phyloP scores from a whole-genome alignment of 2,329 filamentous ascomycete species.

The Biscogniauxia marginata region DNA sequence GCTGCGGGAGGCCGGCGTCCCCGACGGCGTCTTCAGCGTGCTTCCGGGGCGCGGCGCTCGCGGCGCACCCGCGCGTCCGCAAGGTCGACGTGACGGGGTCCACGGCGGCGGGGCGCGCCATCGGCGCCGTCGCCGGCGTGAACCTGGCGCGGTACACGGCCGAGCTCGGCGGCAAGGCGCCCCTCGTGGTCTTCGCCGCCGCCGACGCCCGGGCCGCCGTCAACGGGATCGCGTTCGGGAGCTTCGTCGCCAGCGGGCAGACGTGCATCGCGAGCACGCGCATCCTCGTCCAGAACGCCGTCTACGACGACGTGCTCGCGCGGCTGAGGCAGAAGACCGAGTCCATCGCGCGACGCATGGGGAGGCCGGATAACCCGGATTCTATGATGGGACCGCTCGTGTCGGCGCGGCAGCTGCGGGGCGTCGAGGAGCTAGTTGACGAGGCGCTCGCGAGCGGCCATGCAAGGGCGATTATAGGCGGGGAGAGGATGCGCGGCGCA shows the following conservation, averaged over 20 bases:
- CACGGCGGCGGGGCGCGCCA: conserved; percentile 66
- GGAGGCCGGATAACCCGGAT: conserved; percentile 52
- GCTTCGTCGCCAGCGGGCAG: conserved; percentile 55
- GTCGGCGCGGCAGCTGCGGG: conserved; percentile 59
- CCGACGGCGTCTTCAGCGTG: conserved; percentile 67
- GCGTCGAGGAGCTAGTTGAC: conserved; percentile 64
- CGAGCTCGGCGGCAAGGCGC: conserved; percentile 70
- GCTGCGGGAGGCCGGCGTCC: conserved; percentile 66
- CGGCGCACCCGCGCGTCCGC: conserved; percentile 50
- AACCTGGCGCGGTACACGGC: conserved; percentile 70
- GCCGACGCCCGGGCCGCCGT: conserved; percentile 66
- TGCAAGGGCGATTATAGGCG: conserved; percentile 42
- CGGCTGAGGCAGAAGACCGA: conserved; percentile 62
- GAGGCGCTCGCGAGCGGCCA: conserved; percentile 57
- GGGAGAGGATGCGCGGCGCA: conserved; percentile 44
- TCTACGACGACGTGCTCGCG: conserved; percentile 64
- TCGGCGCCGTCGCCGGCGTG: conserved; percentile 63
- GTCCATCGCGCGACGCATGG: conserved; percentile 54
- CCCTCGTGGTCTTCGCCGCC: conserved; percentile 64
- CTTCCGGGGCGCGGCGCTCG: conserved; percentile 55
- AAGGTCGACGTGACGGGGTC: conserved; percentile 77
- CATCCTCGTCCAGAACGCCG: conserved; percentile 68
- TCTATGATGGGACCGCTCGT: conserved; percentile 66
- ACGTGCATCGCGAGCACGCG: conserved; percentile 69
- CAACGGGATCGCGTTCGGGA: conserved; percentile 64